These are phyloP conservation scores for Mucor lusitanicus DNA, from an alignment of 371 early-diverging fungal species.

Conservation along the genomic window DNA sequence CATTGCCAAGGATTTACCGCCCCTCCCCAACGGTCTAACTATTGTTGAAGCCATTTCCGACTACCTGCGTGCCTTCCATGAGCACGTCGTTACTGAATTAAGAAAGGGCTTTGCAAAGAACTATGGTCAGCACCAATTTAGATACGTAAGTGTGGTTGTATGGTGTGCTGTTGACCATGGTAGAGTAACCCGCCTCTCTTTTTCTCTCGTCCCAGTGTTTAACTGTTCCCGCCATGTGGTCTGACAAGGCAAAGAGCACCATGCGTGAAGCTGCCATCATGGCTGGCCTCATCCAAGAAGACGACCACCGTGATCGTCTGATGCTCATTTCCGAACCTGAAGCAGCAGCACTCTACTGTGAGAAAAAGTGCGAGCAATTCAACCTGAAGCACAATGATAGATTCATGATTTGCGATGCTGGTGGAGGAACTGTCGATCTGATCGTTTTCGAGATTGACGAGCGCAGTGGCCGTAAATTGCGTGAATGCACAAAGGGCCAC, in stretches of 20 bases:
- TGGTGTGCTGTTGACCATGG: too few species aligned
- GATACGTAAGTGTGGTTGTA: constrained; percentile 30
- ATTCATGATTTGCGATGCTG: constrained; percentile 60
- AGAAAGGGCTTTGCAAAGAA: constrained; percentile 48
- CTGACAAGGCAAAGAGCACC: constrained; percentile 51
- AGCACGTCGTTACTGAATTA: constrained; percentile 38
- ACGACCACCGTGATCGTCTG: constrained; percentile 46
- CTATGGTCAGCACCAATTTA: constrained; percentile 46
- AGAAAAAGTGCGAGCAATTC: constrained; percentile 55
- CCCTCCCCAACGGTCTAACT: constrained; percentile 50
- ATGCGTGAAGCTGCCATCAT: constrained; percentile 55
- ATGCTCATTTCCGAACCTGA: constrained; percentile 54
- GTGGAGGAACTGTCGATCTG: constrained; percentile 43
- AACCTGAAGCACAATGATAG: constrained; percentile 45
- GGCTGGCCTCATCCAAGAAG: constrained; percentile 42
- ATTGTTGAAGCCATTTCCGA: constrained; percentile 51
- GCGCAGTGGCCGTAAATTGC: constrained; percentile 41
- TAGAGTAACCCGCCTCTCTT: not conserved
- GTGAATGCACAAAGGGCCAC: constrained; percentile 63
- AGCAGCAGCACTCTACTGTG: constrained; percentile 56
- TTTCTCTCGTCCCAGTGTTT: constrained; percentile 36
- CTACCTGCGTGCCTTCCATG: constrained; percentile 48
- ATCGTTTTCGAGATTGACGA: constrained; percentile 47
- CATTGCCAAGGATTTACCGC: constrained; percentile 36
- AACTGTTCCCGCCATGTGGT: constrained; percentile 59